A percentile compares a stretch with the other conserved stretches of the same genome.
phyloP scores from a whole-genome alignment of 208 protist species.

The Trypanosomatidae sp. region DNA sequence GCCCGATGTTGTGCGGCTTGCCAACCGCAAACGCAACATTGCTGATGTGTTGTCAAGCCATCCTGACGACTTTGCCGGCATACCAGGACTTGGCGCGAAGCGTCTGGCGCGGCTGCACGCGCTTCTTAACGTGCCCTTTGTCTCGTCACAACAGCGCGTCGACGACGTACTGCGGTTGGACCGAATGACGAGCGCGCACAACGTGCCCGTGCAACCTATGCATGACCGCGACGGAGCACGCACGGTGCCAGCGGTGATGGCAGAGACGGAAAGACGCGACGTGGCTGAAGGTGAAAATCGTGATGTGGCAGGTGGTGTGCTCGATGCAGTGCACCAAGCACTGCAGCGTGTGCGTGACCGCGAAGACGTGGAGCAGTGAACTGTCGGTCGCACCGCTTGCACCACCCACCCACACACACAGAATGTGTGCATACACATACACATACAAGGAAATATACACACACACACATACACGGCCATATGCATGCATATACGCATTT shows the following conservation, averaged over 20 bases:
- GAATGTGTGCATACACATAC: too few relatives aligned
- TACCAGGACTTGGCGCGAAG: slow-evolving; percentile 43
- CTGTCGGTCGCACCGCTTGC: too few relatives aligned
- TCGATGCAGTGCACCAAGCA: background rate
- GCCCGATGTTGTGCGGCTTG: slow-evolving; percentile 40
- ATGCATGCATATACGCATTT: background rate
- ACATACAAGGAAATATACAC: too few relatives aligned
- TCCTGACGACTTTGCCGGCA: slow-evolving; percentile 12
- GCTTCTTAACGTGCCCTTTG: slow-evolving; percentile 37
- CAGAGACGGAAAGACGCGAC: background rate
- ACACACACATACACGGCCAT: too few relatives aligned
- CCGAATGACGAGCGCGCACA: too few relatives aligned
- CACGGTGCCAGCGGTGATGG: too few relatives aligned
- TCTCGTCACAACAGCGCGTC: slow-evolving; percentile 21
- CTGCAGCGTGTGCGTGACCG: background rate
- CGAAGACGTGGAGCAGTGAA: too few relatives aligned
- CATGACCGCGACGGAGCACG: too few relatives aligned
- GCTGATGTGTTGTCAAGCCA: slow-evolving; percentile 35
- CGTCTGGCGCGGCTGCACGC: slow-evolving; percentile 30
- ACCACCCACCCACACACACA: too few relatives aligned
- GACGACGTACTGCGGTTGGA: too few relatives aligned
- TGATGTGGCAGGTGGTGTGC: background rate
- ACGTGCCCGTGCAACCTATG: too few relatives aligned
- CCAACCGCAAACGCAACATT: slow-evolving; percentile 29
- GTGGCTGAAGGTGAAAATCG: background rate